Evolutionary conservation across 306 rosid genomes (phyloP), one percentile per base, ranked within the genome.

Genomic region (Pterocarpus santalinus): DNA sequence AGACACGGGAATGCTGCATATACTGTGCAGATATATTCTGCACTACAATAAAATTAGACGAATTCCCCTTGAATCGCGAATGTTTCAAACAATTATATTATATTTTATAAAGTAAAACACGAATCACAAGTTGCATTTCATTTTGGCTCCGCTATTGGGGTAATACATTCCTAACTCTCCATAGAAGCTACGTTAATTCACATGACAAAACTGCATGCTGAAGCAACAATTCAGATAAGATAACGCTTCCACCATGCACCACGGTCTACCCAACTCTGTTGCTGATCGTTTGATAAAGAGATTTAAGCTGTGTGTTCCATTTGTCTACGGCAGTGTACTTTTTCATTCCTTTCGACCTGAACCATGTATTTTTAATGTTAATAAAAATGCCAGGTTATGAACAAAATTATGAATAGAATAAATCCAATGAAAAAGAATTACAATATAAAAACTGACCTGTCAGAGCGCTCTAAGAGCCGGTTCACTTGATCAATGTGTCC

Each of bases 401-500:
- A 65, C 74, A 61, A 69, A 62, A 30, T 60, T 60, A 35, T 12
- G 32, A 76, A 32, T n/a, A 44, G 46, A 55, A 39, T 30, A 41
- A 71, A 47, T 72, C 51, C 35, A 39, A 72, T 65, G 5, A 61
- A 75, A 65, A 3, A 33, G 32, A 63, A 75, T 0, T 22, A 11
- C 66, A 44, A 36, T n/a, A 46, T 73, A 74, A 55, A 47, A 72
- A 36, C 55, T 65, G 28, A 90, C 99, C 96, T 91, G 83, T 92
- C 91, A 38, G 94, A 92, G 51, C 99, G 94, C 86, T 95, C 99
- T 65, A 95, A 85, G 22, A 95, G 93, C 88, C 97, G 85, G 85
- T 95, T 95, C 67, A 95, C 99, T 87, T 95, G 99, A 86, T 93
- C 99, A 66, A 95, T 95, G 86, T 95, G 97, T 56, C 99, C 98